Base-by-base conservation (phyloP, 2,329 filamentous ascomycete genomes). In the Eurotiales sp. region DNA sequence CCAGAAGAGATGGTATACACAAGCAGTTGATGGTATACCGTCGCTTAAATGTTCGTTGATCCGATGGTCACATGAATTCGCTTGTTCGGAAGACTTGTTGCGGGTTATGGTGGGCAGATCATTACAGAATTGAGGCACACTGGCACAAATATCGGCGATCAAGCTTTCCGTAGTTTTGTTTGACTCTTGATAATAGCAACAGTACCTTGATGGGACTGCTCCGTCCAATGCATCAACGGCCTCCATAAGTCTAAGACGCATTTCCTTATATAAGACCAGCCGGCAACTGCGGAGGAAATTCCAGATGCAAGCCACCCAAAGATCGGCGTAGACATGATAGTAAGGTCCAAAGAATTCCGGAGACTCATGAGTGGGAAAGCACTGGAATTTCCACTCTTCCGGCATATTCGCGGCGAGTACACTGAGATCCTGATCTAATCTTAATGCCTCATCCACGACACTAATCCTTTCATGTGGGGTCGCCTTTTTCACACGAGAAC, bases 271-370 rank as follows among this genome's bases (percentile, higher is more conserved):
- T 6, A 57, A 27, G 10, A 56, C 34, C 12, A 57, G 27, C 25
- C 54, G 54, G 29, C 46, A 57, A 27, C 51, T 48, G n/a, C 52
- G 54, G 19, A 56, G 39, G 37, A 54, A 49, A 32, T 57, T 57
- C 54, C 56, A 54, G 8, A 52, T 46, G 25, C 40, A 51, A 32
- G 56, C 42, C 8, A 51, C 30, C 56, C 56, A 57, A 15, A 49
- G 39, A 49, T 57, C 56, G 1, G 54, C 34, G 30, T 57, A 57
- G 29, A 47, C 27, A 29, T 56, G 54, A 23, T 49, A 46, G 2
- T 50, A 41, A 1, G 42, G 23, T 25, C 21, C 48, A 21, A 48
- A 34, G 12, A 39, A 8, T 29, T 45, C 30, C 2, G 30, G 22
- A n/a, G 42, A 27, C n/a, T 21, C 27, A 14, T 15, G 12, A 15